These are phyloP conservation scores for Euphorbia tirucalli DNA, from an alignment of 345 rosid species.

Conservation along the genomic window DNA sequence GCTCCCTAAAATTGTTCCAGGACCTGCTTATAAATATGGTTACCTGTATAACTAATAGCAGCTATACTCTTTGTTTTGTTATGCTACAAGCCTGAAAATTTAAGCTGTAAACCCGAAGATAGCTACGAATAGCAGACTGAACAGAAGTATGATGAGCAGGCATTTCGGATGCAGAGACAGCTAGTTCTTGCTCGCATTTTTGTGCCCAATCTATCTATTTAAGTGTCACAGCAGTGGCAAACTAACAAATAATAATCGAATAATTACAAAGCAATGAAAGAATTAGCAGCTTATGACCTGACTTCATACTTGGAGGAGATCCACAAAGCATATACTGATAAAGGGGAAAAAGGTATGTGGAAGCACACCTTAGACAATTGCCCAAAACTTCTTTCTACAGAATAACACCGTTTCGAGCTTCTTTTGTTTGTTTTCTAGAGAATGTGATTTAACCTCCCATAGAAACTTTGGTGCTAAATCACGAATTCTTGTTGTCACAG, in stretches of 20 bases:
- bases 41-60: no score
- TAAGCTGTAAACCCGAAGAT: no score
- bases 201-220: neutral
- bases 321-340: neutral
- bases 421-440: slow-evolving; percentile 55
- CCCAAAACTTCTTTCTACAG: slow-evolving; percentile 89
- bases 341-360: neutral
- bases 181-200: no score
- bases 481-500: slow-evolving; percentile 46
- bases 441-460: slow-evolving; percentile 75
- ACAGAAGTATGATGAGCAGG: no score
- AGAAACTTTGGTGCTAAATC: slow-evolving; percentile 67
- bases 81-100: no score
- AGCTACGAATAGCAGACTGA: no score
- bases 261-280: slow-evolving; percentile 10
- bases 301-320: neutral
- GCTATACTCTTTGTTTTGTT: no score
- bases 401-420: slow-evolving; percentile 58
- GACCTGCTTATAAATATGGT: no score
- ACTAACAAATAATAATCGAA: neutral
- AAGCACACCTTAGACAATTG: slow-evolving; percentile 35
- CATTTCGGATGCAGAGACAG: no score
- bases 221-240: neutral
- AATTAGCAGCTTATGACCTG: slow-evolving; percentile 6
- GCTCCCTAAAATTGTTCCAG: no score